Conservation (phyloP, 75 land plant genomes). For the Adiantum capillusveneris region DNA sequence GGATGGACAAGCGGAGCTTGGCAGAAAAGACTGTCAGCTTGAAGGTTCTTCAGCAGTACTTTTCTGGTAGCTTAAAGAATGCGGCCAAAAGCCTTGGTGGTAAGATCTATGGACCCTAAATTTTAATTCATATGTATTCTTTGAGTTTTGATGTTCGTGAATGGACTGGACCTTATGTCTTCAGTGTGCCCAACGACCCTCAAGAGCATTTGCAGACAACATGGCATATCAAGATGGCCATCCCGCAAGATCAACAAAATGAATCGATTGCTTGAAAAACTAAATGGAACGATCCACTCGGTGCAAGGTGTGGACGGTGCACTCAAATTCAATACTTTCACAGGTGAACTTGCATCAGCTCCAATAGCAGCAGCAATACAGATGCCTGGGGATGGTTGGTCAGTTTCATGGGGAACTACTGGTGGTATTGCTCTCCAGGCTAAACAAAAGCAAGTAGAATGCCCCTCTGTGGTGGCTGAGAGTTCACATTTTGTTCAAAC, state of each 20-base stretch:
- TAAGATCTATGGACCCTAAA: constrained; percentile 6
- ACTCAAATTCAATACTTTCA: constrained; percentile 36
- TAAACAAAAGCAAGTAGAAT: not conserved
- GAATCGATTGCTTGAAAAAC: constrained; percentile 69
- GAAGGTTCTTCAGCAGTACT: constrained; percentile 73
- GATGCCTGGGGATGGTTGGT: not conserved
- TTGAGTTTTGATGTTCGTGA: too few species aligned
- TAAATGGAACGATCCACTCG: constrained; percentile 59
- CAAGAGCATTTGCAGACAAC: constrained; percentile 85
- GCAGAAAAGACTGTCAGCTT: constrained; percentile 67
- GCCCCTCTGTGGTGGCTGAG: too few species aligned
- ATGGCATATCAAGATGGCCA: constrained; percentile 88
- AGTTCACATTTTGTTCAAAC: too few species aligned
- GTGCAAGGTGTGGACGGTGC: constrained; percentile 68
- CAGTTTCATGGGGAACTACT: constrained; percentile 6
- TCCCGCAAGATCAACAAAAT: constrained; percentile 96
- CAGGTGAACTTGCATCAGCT: too few species aligned
- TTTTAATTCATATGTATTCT: too few species aligned
- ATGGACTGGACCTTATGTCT: constrained; percentile 1
- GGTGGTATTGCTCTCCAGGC: constrained; percentile 15
- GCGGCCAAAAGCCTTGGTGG: constrained; percentile 88
- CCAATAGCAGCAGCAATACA: constrained; percentile 6
- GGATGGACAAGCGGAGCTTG: constrained; percentile 44
- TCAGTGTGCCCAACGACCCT: constrained; percentile 93
- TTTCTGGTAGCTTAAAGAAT: constrained; percentile 86